These are phyloP conservation scores for Epichloe glyceriae DNA, from an alignment of 2,329 filamentous ascomycete species.

Conservation along the genomic window DNA sequence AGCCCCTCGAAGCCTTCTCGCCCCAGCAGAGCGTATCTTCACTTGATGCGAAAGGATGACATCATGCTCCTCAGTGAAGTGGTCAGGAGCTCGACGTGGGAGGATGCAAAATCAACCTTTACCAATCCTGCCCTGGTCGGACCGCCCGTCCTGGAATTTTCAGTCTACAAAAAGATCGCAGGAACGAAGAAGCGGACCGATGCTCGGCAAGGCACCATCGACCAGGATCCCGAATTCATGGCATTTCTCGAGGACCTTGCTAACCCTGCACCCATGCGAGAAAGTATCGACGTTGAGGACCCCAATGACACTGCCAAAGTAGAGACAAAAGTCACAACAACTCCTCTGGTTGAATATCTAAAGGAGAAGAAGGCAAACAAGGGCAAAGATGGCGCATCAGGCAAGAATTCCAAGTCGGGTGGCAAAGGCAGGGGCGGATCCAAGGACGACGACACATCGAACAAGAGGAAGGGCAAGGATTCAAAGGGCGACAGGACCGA, in stretches of 20 bases:
- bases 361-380: slow-evolving; percentile 83
- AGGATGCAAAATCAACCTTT: slow-evolving; percentile 68
- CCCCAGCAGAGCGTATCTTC: slow-evolving; percentile 71
- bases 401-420: slow-evolving; percentile 35
- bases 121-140: slow-evolving; percentile 61
- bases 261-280: slow-evolving; percentile 43
- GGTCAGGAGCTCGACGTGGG: slow-evolving; percentile 58
- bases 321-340: slow-evolving; percentile 57
- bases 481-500: slow-evolving; percentile 46
- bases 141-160: slow-evolving; percentile 68
- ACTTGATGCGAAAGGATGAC: slow-evolving; percentile 59
- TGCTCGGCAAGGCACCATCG: slow-evolving; percentile 82
- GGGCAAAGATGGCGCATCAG: slow-evolving; percentile 37
- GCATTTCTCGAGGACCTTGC: slow-evolving; percentile 80
- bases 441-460: slow-evolving; percentile 37
- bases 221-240: slow-evolving; percentile 93
- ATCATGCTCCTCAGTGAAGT: slow-evolving; percentile 54
- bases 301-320: slow-evolving; percentile 30
- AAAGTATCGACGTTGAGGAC: slow-evolving; percentile 27
- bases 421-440: slow-evolving; percentile 32
- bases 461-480: slow-evolving; percentile 52
- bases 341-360: slow-evolving; percentile 79
- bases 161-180: slow-evolving; percentile 73
- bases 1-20: slow-evolving; percentile 76
- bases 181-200: slow-evolving; percentile 63